These are phyloP conservation scores for Penicillium psychrofluorescens DNA, from an alignment of 495 filamentous ascomycete species.

Conservation along the genomic window DNA sequence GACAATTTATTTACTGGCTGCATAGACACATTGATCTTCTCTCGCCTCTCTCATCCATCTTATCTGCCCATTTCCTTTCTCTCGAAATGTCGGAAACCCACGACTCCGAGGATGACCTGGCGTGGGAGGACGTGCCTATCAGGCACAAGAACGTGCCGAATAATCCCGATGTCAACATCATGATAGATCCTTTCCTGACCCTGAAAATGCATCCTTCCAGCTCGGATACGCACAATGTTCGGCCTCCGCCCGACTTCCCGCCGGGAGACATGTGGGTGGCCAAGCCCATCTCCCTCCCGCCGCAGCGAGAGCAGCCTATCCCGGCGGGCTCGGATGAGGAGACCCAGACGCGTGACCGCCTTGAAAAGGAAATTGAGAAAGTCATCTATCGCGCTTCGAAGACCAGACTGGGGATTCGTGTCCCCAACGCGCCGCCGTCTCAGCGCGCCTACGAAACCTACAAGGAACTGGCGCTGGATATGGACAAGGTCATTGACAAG, in stretches of 20 bases:
- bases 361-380: constrained; percentile 12
- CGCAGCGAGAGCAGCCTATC: constrained; percentile 48
- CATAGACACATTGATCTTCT: no score
- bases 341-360: constrained; percentile 28
- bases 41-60: no score
- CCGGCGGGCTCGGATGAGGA: constrained; percentile 70
- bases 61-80: no score
- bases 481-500: constrained; percentile 65
- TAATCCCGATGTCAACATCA: neutral
- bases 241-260: no score
- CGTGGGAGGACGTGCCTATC: constrained; percentile 19
- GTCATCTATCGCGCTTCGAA: constrained; percentile 48
- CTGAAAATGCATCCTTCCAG: no score
- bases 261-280: no score
- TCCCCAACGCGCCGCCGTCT: constrained; percentile 28
- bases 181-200: no score
- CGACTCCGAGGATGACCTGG: constrained; percentile 9
- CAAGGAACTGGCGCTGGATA: constrained; percentile 58
- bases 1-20: no score
- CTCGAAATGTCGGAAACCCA: constrained; percentile 3
- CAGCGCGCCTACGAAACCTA: constrained; percentile 62
- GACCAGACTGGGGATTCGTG: constrained; percentile 47
- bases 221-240: neutral
- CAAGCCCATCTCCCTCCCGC: constrained; percentile 4
- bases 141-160: neutral